These are phyloP conservation scores for Porpolomopsis calyptriformis DNA, from an alignment of 768 basidiomycete genomes.

Conservation along the genomic window DNA sequence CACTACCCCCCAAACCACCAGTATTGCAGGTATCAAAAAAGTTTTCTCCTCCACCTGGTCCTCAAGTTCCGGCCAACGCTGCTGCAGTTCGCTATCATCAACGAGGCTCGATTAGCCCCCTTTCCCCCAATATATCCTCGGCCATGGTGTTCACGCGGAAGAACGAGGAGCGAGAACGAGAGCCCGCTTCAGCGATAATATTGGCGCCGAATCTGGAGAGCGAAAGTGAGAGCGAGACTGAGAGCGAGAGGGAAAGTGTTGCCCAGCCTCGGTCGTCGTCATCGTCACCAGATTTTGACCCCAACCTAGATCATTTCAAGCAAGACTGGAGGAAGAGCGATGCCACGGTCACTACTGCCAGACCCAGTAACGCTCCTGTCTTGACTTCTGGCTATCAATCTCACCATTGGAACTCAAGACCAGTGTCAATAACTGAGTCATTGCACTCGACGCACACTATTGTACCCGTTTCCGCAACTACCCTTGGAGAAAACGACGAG, in stretches of 20 bases:
- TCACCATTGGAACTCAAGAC: constrained; percentile 46
- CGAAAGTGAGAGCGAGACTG: too few relatives aligned
- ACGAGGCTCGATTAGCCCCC: constrained; percentile 41
- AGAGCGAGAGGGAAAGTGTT: constrained; percentile 13
- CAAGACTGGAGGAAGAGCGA: constrained; percentile 77
- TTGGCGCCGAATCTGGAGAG: not conserved
- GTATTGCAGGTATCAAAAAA: not conserved
- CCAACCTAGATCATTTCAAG: too few relatives aligned
- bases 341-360: constrained; percentile 69
- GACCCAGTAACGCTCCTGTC: too few relatives aligned
- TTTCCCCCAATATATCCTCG: constrained; percentile 47
- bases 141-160: constrained; percentile 45
- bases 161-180: constrained; percentile 24
- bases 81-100: constrained; percentile 15
- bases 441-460: constrained; percentile 65
- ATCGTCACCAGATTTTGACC: too few relatives aligned
- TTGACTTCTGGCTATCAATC: too few relatives aligned
- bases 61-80: too few relatives aligned
- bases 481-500: too few relatives aligned
- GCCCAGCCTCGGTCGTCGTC: constrained; percentile 11
- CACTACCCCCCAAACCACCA: constrained; percentile 15
- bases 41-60: not conserved
- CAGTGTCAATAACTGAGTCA: constrained; percentile 71
- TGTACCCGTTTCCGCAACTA: constrained; percentile 64
- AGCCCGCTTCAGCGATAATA: constrained; percentile 5